These are phyloP conservation scores for Ogataea minuta DNA, from an alignment of 805 yeast species.

Conservation along the genomic window DNA sequence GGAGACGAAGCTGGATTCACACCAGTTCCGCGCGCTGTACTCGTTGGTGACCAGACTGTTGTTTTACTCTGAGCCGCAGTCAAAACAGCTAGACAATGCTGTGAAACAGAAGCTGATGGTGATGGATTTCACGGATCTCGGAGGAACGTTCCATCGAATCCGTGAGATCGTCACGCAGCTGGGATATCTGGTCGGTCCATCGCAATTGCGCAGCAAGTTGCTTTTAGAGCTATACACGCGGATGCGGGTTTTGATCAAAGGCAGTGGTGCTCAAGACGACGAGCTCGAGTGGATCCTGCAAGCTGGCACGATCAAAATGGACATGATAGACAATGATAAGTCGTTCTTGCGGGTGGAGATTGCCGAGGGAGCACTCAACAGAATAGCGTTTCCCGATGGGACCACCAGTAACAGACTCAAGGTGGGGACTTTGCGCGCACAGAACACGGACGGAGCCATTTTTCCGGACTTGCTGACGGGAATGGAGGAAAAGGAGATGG, in stretches of 20 bases:
- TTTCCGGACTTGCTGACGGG: conserved; percentile 75
- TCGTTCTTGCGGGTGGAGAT: conserved; percentile 73
- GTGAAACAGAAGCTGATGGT: conserved; percentile 67
- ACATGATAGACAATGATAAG: conserved; percentile 55
- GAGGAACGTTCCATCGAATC: conserved; percentile 20
- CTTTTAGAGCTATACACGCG: conserved; percentile 43
- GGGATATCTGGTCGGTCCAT: conserved; percentile 6
- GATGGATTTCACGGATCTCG: conserved; percentile 63
- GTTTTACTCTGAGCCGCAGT: conserved; percentile 63
- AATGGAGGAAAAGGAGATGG: conserved; percentile 30
- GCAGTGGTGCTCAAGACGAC: conserved; percentile 24
- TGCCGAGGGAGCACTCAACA: conserved; percentile 55
- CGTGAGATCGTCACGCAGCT: conserved; percentile 9
- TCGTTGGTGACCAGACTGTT: conserved; percentile 61
- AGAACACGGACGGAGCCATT: conserved; percentile 57
- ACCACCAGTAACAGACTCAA: conserved; percentile 61
- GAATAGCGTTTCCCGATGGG: conserved; percentile 64
- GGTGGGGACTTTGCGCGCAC: conserved; percentile 63
- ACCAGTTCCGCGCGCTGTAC: conserved; percentile 67
- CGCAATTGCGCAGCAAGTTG: conserved; percentile 35
- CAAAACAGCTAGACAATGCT: conserved; percentile 53
- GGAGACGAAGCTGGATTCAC: conserved; percentile 65
- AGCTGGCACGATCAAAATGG: conserved; percentile 70
- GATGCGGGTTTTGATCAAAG: conserved; percentile 37
- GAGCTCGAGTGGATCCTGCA: conserved; percentile 57